Evolutionary conservation across 768 basidiomycete species (phyloP), one percentile per base, ranked within the genome.

Genomic region (Agaricus sinodeliciosus): DNA sequence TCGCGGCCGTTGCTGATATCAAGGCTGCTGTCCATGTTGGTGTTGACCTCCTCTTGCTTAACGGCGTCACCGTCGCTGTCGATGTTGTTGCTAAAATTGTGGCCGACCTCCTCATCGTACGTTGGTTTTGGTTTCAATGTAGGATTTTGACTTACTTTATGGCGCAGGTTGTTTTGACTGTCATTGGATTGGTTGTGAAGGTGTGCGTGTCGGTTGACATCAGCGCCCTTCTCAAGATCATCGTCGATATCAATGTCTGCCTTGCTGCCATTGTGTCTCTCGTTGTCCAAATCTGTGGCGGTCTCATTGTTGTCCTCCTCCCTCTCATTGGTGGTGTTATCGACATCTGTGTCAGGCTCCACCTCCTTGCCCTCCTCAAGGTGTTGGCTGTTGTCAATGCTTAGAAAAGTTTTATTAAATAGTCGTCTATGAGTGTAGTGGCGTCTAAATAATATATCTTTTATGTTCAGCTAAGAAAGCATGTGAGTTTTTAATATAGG

Each of bases 21-120:
- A 44, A 62, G 47, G 51, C 56, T 22, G 53, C 53, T 2, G 43
- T 37, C 13, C 43, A 59, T n/a, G 11, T 49, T 15, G 55, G 50
- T 1, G 46, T 43, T 9, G 46, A 55, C 31, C 58, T 62, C 18
- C 3, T 36, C 25, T 3, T 39, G 3, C 44, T 60, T 5, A 43
- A 31, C 3, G 60, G 61, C n/a, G 43, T 55, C 16, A 51, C 58
- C 19, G 36, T 60, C 22, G 22, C 58, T 9, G 16, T 55, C 4
- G 15, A 41, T 28, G 58, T 56, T 16, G 52, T 59, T 37, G 58
- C 52, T 3, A 12, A 50, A 2, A 41, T 52, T 27, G 31, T 59
- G 35, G 16, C 46, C 4, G 53, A 57, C 16, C 19, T 56, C n/a
- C 12, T 58, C 25, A 25, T 51, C 11, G 55, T 28, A 31, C 48